Conservation (phyloP, 31 red algal species). For the Odonthalia washingtoniensis region DNA sequence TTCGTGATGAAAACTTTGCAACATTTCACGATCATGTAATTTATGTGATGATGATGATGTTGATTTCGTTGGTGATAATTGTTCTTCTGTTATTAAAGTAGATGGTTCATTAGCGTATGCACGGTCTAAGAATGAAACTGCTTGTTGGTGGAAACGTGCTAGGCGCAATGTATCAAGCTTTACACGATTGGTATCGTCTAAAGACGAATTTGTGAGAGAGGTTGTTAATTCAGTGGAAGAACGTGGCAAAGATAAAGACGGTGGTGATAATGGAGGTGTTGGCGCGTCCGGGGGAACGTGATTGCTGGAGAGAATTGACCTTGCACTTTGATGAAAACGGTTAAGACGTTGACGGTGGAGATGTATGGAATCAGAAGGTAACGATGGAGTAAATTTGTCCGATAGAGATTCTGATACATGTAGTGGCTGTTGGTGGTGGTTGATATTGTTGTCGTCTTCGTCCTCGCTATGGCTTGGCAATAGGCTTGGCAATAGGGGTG, state of each 20-base stretch:
- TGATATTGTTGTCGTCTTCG: no score
- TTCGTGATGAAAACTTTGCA: constrained; percentile 51
- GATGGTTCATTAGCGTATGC: constrained; percentile 55
- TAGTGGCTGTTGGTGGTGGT: no score
- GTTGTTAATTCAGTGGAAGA: no score
- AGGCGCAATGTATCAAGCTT: constrained; percentile 60
- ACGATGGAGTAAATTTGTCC: no score
- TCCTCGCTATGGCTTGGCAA: no score
- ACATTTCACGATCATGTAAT: constrained; percentile 1
- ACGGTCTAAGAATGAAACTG: constrained; percentile 65
- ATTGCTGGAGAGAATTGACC: not conserved
- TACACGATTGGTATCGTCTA: constrained; percentile 42
- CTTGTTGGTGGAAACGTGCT: constrained; percentile 67
- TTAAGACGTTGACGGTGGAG: not conserved
- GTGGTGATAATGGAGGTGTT: no score
- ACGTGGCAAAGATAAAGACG: no score
- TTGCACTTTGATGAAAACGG: not conserved
- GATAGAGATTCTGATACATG: no score
- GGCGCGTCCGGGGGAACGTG: no score
- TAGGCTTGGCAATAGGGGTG: no score
- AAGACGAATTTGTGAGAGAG: no score
- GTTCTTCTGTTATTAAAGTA: constrained; percentile 30
- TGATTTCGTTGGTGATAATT: not conserved
- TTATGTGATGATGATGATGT: not conserved
- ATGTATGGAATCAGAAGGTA: not conserved